Evolutionary conservation across 2,329 filamentous ascomycete genomes (phyloP).

Genomic region (Ophiostoma sp.): DNA sequence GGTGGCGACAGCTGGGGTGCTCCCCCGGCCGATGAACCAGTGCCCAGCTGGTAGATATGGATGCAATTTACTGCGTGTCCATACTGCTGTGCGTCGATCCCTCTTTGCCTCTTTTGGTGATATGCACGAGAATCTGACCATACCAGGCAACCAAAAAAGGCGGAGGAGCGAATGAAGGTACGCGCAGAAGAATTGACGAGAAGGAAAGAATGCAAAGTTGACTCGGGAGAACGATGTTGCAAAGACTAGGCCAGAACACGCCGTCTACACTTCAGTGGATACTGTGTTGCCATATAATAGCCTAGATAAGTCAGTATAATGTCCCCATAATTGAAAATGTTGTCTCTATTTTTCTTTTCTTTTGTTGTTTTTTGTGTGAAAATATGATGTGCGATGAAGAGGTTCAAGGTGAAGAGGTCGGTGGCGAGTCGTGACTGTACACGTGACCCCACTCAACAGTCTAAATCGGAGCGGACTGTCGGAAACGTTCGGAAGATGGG

Average conservation of each 20-base stretch:
- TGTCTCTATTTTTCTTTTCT: not conserved
- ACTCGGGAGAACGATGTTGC: not conserved
- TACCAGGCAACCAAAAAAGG: not conserved
- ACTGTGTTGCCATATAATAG: not conserved
- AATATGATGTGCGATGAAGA: not conserved
- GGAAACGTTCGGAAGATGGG: not conserved
- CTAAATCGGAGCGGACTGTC: not conserved
- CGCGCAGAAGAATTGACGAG: not conserved
- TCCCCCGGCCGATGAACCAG: not conserved
- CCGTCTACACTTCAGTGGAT: not conserved
- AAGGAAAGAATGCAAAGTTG: not conserved
- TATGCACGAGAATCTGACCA: too few relatives aligned
- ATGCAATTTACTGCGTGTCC: not conserved
- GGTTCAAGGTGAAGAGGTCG: not conserved
- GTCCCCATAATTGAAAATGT: not conserved
- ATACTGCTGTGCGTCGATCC: not conserved
- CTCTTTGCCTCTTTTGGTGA: not conserved
- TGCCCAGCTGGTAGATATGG: not conserved
- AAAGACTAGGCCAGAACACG: not conserved
- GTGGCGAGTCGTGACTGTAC: not conserved
- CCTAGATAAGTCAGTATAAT: not conserved
- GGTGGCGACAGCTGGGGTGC: conserved; percentile 15
- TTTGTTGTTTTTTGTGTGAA: not conserved
- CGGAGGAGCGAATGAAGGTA: too few relatives aligned
- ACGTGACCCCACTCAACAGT: not conserved